Base-by-base conservation (phyloP, 495 filamentous ascomycete genomes). In the Lindgomyces ingoldianus region DNA sequence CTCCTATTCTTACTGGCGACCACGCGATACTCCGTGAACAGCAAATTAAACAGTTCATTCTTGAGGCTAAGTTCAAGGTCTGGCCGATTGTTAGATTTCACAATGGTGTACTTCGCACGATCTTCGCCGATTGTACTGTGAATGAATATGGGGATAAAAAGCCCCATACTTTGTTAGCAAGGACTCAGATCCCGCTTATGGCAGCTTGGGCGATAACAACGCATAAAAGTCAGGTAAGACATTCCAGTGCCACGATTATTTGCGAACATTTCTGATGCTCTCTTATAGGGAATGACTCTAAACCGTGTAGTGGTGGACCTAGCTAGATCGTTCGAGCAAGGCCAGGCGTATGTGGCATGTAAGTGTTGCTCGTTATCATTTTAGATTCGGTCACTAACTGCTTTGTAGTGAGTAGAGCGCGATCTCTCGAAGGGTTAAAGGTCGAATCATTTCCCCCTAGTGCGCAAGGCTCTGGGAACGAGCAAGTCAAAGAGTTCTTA, bases 111-210 rank as follows among this genome's bases (percentile, higher is more conserved):
- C 55, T 19, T 3, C 67, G 74, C 12, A 75, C 74, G 0, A 81
- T 85, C 19, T 78, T 74, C 22, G 74, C 84, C 0, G 70, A 81
- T 4, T 84, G 81, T 70, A 74, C 74, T 4, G 60, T 83, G 9
- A 75, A 73, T 36, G 77, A 81, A 27, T 51, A 81, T 0, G 83
- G 84, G 3, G 75, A 81, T 36, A 64, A 71, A 18, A 21, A 68
- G 30, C 73, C 73, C 6, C 59, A 72, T 39, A 58, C 39, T 22
- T 14, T 57, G 4, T 55, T 80, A 3, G 70, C 69, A 9, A 68
- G 80, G 33, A 74, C 74, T 16, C 80, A 82, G 56, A 74, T 81
- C 8, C 80, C 80, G 0, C 71, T 82, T 6, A 65, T 70, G 14
- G 70, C 77, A 2, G 79, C 74, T 14, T 81, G 77, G 77, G 79